Evolutionary conservation across 2,329 filamentous ascomycete species (phyloP).

Genomic region (Colletotrichum sp.): DNA sequence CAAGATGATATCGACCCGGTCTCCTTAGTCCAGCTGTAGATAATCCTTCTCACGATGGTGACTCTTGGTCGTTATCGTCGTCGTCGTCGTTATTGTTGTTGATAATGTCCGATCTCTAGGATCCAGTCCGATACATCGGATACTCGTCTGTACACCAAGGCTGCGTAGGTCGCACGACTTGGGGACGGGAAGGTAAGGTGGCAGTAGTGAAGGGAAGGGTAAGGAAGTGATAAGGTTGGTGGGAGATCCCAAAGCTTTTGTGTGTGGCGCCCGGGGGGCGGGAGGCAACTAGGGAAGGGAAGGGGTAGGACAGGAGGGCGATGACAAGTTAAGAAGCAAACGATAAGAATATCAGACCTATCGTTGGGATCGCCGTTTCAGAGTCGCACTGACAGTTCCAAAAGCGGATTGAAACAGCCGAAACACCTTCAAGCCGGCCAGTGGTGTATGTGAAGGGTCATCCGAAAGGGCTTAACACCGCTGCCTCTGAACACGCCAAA

Average conservation of each 20-base stretch:
- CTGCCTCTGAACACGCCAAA: slow-evolving; percentile 25
- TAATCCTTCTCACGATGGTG: not conserved
- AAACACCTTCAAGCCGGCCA: slow-evolving; percentile 40
- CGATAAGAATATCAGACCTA: slow-evolving; percentile 34
- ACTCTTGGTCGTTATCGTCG: not conserved
- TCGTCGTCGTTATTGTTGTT: not conserved
- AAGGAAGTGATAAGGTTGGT: slow-evolving; percentile 13
- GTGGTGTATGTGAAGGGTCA: slow-evolving; percentile 26
- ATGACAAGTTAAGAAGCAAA: slow-evolving; percentile 22
- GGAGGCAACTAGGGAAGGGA: slow-evolving; percentile 1
- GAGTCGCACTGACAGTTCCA: slow-evolving; percentile 39
- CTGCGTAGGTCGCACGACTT: slow-evolving; percentile 17
- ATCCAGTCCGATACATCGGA: slow-evolving; percentile 21
- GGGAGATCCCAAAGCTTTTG: slow-evolving; percentile 22
- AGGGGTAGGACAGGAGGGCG: slow-evolving; percentile 15
- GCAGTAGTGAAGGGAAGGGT: not conserved
- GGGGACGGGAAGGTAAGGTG: slow-evolving; percentile 6
- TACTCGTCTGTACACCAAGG: slow-evolving; percentile 20
- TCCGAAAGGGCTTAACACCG: slow-evolving; percentile 24
- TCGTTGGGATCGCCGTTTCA: slow-evolving; percentile 43
- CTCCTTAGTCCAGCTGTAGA: not conserved
- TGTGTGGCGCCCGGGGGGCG: slow-evolving; percentile 20
- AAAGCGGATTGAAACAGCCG: slow-evolving; percentile 42
- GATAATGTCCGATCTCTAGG: slow-evolving; percentile 12
- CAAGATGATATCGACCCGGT: not conserved